Conservation (phyloP, 2,329 filamentous ascomycete species). For the Aspergillus unguis region DNA sequence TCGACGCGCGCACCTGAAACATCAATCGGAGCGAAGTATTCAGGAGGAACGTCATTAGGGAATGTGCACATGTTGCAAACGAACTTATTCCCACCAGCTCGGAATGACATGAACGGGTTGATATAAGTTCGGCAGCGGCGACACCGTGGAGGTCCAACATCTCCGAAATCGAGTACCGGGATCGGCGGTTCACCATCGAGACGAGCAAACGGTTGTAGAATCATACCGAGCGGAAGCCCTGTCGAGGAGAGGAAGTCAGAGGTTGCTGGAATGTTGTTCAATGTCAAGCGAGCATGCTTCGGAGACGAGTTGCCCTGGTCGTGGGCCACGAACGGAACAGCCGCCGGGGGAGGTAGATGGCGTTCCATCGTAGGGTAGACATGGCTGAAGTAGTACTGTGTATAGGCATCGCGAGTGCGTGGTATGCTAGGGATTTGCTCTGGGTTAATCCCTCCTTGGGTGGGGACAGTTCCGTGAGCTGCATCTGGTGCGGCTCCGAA, state of each 20-base stretch:
- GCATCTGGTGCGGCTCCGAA: constrained; percentile 48
- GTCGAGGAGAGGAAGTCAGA: constrained; percentile 76
- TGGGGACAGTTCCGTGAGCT: constrained; percentile 58
- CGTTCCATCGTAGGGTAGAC: constrained; percentile 95
- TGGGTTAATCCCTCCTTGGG: constrained; percentile 75
- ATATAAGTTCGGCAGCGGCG: constrained; percentile 92
- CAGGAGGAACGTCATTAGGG: constrained; percentile 85
- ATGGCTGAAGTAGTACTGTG: constrained; percentile 80
- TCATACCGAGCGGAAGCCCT: constrained; percentile 77
- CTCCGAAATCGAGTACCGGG: constrained; percentile 92
- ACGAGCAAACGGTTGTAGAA: constrained; percentile 82
- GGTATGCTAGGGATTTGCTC: constrained; percentile 93
- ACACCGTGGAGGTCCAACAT: constrained; percentile 83
- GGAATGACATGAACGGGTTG: constrained; percentile 98
- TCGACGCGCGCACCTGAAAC: constrained; percentile 84
- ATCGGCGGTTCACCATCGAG: constrained; percentile 83
- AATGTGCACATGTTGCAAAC: constrained; percentile 98
- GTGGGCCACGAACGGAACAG: constrained; percentile 84
- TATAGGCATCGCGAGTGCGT: constrained; percentile 73
- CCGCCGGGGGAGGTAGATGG: constrained; percentile 83
- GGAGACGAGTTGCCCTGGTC: constrained; percentile 97
- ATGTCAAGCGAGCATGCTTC: constrained; percentile 83
- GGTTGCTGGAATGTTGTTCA: constrained; percentile 88
- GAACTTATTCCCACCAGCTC: constrained; percentile 89
- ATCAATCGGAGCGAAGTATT: constrained; percentile 91